A percentile compares a stretch with the other conserved stretches of the same genome.
Conservation (phyloP, 2,329 filamentous ascomycete genomes). For the Saccharata proteae region DNA sequence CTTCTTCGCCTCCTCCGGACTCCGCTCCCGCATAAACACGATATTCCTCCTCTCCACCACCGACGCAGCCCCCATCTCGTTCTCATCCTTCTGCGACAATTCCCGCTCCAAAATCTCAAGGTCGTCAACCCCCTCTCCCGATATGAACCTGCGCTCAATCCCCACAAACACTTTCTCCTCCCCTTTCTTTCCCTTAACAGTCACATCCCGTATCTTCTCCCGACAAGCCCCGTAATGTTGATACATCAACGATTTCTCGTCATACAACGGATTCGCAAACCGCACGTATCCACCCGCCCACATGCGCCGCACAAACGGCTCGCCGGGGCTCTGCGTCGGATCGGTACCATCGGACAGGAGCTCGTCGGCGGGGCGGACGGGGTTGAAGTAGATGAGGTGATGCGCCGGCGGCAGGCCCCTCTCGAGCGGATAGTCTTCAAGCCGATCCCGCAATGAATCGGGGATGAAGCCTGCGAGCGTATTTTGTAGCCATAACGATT, state of each 20-base stretch:
- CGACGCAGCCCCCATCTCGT: constrained; percentile 28
- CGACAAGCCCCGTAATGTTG: constrained; percentile 30
- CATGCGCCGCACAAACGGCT: constrained; percentile 62
- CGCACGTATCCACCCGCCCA: constrained; percentile 73
- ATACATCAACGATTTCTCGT: constrained; percentile 15
- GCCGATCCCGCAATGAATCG: constrained; percentile 11
- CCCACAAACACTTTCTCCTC: constrained; percentile 48
- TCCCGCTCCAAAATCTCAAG: constrained; percentile 19
- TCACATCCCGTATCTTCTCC: constrained; percentile 36
- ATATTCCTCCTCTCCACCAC: constrained; percentile 49
- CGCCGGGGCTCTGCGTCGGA: constrained; percentile 60
- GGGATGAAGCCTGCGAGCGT: too few relatives aligned
- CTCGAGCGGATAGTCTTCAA: constrained; percentile 6
- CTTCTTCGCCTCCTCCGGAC: constrained; percentile 23
- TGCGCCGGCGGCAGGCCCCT: constrained; percentile 50
- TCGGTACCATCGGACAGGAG: constrained; percentile 81
- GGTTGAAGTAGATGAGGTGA: constrained; percentile 81
- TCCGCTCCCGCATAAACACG: constrained; percentile 48
- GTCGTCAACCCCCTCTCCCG: constrained; percentile 18
- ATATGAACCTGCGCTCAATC: constrained; percentile 42
- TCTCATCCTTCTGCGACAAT: constrained; percentile 32
- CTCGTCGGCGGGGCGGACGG: constrained; percentile 46
- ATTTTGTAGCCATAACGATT: too few relatives aligned
- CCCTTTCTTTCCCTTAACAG: constrained; percentile 37
- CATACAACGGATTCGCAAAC: constrained; percentile 27